phyloP scores from a whole-genome alignment of 1,139 yeast species.

The Saccharomycopsis phalli region DNA sequence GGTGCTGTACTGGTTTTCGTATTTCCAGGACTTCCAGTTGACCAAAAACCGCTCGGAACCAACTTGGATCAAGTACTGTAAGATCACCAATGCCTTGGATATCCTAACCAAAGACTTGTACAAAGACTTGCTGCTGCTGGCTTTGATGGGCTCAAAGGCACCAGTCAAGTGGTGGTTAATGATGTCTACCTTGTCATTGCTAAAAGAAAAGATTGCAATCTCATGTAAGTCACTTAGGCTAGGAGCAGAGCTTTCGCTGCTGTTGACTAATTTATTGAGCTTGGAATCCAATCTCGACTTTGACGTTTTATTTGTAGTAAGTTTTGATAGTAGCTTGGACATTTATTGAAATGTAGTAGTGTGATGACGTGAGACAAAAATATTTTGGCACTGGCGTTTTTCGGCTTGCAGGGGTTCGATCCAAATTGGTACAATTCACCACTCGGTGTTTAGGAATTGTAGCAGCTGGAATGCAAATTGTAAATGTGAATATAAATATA shows the following conservation, averaged over 20 bases:
- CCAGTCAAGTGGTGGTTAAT: conserved; percentile 13
- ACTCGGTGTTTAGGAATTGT: no score
- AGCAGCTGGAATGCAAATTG: no score
- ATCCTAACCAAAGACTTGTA: conserved; percentile 11
- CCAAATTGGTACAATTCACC: no score
- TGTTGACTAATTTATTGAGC: conserved; percentile 11
- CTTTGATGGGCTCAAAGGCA: conserved; percentile 14
- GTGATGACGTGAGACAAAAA: no score
- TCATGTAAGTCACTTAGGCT: conserved; percentile 17
- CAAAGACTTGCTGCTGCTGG: conserved; percentile 11
- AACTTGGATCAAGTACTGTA: conserved; percentile 18
- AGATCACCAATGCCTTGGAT: conserved; percentile 17
- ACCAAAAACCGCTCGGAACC: conserved; percentile 20
- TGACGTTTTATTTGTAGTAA: conserved; percentile 3
- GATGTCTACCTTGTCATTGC: conserved; percentile 5
- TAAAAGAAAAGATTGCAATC: conserved; percentile 18
- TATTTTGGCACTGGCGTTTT: no score
- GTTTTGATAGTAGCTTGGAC: conserved; percentile 16
- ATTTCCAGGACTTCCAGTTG: conserved; percentile 11
- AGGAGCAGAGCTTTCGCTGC: conserved; percentile 12
- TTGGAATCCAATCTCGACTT: conserved; percentile 13
- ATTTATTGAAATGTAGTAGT: no score
- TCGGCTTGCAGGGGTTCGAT: no score
- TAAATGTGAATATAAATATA: no score
- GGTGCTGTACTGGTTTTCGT: not conserved